Percentiles rank a stretch among this genome's conserved stretches.
Conservation (phyloP, 192 early-diverging fungal species). For the Coemansia sp. region DNA sequence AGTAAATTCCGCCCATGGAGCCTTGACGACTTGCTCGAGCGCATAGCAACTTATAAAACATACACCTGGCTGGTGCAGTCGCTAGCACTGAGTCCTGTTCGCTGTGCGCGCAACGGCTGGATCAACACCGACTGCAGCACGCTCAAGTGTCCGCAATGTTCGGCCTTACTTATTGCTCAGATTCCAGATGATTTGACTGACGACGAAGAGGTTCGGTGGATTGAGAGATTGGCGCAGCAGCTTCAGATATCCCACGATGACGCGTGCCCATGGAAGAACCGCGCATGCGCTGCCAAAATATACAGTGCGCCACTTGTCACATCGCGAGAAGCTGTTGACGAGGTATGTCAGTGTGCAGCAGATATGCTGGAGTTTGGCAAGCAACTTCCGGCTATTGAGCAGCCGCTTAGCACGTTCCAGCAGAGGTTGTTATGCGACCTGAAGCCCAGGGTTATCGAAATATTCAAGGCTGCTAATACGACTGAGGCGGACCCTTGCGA, state of each 20-base stretch:
- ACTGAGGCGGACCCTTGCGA: not conserved
- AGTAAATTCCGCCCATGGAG: slow-evolving; percentile 53
- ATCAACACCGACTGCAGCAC: slow-evolving; percentile 48
- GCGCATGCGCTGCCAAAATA: slow-evolving; percentile 26
- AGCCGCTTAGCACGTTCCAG: slow-evolving; percentile 49
- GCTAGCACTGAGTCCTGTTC: slow-evolving; percentile 36
- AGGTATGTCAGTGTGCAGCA: slow-evolving; percentile 36
- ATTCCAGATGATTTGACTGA: slow-evolving; percentile 38
- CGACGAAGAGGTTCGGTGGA: slow-evolving; percentile 37
- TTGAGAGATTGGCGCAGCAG: slow-evolving; percentile 37
- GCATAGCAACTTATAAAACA: slow-evolving; percentile 52
- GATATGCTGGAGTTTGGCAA: slow-evolving; percentile 22
- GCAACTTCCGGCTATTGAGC: slow-evolving; percentile 20
- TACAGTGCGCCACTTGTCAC: slow-evolving; percentile 43
- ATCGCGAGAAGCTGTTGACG: slow-evolving; percentile 34
- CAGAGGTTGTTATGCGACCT: slow-evolving; percentile 31
- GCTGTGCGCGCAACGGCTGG: slow-evolving; percentile 54
- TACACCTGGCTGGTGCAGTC: slow-evolving; percentile 53
- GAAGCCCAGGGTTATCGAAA: not conserved
- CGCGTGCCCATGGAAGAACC: slow-evolving; percentile 44
- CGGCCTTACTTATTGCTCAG: slow-evolving; percentile 44
- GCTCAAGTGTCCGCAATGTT: slow-evolving; percentile 43
- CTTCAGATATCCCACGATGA: slow-evolving; percentile 46
- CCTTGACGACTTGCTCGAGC: slow-evolving; percentile 40
- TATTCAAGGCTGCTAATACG: not conserved